Percentiles rank a stretch among this genome's conserved stretches.
These are phyloP conservation scores for Colletotrichum sp. DNA, from an alignment of 2,329 filamentous ascomycete genomes.

Conservation along the genomic window DNA sequence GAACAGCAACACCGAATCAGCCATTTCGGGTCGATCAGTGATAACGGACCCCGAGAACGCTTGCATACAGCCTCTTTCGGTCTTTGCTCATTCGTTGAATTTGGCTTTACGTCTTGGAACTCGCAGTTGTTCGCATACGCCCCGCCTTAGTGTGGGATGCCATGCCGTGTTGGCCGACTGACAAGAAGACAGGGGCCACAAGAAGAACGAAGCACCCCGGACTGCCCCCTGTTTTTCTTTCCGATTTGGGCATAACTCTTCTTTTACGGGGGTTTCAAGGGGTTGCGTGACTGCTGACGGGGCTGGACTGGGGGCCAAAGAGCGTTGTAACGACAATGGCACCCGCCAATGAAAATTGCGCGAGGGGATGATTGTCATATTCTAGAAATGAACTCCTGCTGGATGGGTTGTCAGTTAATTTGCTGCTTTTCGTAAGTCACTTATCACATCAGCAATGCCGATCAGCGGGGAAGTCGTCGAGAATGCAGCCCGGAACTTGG, in stretches of 20 bases:
- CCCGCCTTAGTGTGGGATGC: neutral
- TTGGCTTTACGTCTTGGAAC: neutral
- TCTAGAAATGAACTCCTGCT: neutral
- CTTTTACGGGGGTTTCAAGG: neutral
- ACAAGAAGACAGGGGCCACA: neutral
- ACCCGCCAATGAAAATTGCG: neutral
- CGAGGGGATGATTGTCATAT: neutral
- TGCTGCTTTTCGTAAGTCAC: neutral
- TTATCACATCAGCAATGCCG: neutral
- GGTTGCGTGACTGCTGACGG: neutral
- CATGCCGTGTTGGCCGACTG: neutral
- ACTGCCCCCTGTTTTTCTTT: neutral
- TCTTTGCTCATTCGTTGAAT: neutral
- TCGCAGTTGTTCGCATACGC: neutral
- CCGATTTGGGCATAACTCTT: neutral
- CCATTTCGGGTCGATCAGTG: neutral
- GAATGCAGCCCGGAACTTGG: neutral
- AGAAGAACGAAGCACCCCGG: neutral
- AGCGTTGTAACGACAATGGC: neutral
- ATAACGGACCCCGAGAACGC: neutral
- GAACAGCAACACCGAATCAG: neutral
- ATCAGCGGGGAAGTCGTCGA: neutral
- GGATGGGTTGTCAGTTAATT: neutral
- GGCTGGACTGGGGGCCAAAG: neutral
- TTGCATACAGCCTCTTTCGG: neutral